phyloP scores from a whole-genome alignment of 257 asterid genomes.

The Plantago ovata region DNA sequence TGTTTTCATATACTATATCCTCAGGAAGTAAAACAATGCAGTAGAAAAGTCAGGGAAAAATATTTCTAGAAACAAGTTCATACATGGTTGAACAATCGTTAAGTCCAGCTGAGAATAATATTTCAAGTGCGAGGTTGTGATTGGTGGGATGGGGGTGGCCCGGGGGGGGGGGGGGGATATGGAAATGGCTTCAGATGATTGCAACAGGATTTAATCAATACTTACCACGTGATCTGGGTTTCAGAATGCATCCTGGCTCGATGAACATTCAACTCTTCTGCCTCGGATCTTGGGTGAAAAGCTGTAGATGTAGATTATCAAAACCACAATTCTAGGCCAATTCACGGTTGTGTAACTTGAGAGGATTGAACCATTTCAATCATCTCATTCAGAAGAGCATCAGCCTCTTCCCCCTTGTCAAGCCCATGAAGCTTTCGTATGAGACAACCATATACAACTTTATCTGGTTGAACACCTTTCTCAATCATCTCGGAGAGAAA shows the following conservation, averaged over 20 bases:
- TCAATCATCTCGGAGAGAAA: constrained; percentile 71
- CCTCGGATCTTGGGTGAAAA: constrained; percentile 18
- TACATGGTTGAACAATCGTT: no score
- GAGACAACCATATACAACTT: constrained; percentile 64
- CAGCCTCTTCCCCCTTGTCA: constrained; percentile 59
- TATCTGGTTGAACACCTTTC: constrained; percentile 70
- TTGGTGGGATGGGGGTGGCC: no score
- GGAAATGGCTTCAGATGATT: no score
- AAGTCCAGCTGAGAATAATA: no score
- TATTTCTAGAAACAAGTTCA: no score
- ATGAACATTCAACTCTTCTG: constrained; percentile 10
- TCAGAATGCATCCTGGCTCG: not conserved
- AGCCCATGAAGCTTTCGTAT: constrained; percentile 59
- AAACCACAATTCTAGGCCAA: constrained; percentile 15
- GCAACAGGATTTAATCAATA: no score
- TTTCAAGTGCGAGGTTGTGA: no score
- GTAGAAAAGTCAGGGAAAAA: no score
- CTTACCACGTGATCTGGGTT: no score
- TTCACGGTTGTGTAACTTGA: constrained; percentile 28
- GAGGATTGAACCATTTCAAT: constrained; percentile 37
- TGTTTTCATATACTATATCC: no score
- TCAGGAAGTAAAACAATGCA: no score
- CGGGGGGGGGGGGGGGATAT: no score
- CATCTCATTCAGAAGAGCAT: constrained; percentile 65
- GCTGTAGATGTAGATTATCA: constrained; percentile 17